Base-by-base conservation (phyloP, 75 land plant genomes). In the Ceratopteris richardii region DNA sequence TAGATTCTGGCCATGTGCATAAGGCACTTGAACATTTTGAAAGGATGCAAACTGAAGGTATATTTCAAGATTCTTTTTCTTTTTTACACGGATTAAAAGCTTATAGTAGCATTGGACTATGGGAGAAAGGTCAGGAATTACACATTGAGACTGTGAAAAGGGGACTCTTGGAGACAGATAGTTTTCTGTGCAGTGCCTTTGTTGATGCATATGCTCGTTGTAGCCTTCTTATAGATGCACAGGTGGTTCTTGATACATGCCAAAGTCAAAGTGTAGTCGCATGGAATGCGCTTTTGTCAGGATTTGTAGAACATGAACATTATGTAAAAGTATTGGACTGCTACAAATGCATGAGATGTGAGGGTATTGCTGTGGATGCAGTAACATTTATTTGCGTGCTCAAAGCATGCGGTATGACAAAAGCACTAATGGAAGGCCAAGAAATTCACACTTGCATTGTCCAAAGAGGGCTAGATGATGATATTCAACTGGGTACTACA, bases 341-440 rank as follows among this genome's bases (percentile, higher is more conserved):
- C 50, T 74, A 66, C 56, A 56, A 22, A 20, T 61, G 60, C 11
- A 77, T 78, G 81, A 29, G 46, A 39, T 28, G 29, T 13, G 51
- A 40, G 23, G 13, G 63, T 31, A 7, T 76, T 0, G 57, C 36
- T 9, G 78, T 78, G 6, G 55, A 72, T 30, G 53, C 65, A 13
- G 16, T 67, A 12, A 78, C 78, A 33, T 64, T 78, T 68, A 61
- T 62, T 21, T 61, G 68, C 59, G 36, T 75, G 31, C 58, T 82
- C 56, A 64, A 64, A 14, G 72, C 66, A 5, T 75, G 78, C 57
- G 58, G n/a, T n/a, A n/a, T n/a, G n/a, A n/a, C n/a, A n/a, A n/a
- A n/a, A n/a, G n/a, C n/a, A n/a, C n/a, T n/a, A n/a, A n/a, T n/a
- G n/a, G n/a, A n/a, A n/a, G n/a, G n/a, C n/a, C n/a, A n/a, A n/a